phyloP scores from a whole-genome alignment of 345 rosid genomes.

The Eucalyptus guilfoylei region DNA sequence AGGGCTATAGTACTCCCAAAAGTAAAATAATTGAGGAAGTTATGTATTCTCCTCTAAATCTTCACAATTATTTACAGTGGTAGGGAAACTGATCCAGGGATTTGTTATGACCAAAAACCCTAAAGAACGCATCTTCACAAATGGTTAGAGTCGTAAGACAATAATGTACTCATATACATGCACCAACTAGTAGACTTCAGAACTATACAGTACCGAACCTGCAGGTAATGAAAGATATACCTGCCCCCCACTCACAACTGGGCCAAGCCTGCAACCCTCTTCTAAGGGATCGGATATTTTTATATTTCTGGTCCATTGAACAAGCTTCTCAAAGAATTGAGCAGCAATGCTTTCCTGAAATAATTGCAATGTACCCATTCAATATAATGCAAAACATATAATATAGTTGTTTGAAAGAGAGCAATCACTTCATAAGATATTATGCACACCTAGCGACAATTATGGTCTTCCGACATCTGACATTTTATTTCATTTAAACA shows the following conservation, averaged over 20 bases:
- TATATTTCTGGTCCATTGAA: conserved; percentile 72
- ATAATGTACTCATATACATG: background rate
- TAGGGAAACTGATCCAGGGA: background rate
- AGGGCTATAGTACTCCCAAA: background rate
- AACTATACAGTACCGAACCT: background rate
- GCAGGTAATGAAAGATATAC: conserved; percentile 10
- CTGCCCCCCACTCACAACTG: conserved; percentile 85
- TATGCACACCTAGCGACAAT: background rate
- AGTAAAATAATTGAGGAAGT: background rate
- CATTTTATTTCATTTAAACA: background rate
- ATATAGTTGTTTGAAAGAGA: background rate
- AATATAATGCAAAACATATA: background rate
- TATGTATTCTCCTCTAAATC: background rate
- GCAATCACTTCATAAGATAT: background rate
- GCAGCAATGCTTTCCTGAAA: conserved; percentile 66
- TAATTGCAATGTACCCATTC: background rate
- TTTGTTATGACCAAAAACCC: background rate
- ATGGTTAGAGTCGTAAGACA: background rate
- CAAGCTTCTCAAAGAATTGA: conserved; percentile 63
- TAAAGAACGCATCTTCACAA: background rate
- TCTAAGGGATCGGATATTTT: conserved; percentile 87
- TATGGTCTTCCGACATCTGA: background rate
- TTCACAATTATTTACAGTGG: background rate
- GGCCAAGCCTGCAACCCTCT: conserved; percentile 95
- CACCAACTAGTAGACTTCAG: background rate